A percentile compares a stretch with the other conserved stretches of the same genome.
These are phyloP conservation scores for Psophocarpus tetragonolobus DNA, from an alignment of 306 rosid species.

Conservation along the genomic window DNA sequence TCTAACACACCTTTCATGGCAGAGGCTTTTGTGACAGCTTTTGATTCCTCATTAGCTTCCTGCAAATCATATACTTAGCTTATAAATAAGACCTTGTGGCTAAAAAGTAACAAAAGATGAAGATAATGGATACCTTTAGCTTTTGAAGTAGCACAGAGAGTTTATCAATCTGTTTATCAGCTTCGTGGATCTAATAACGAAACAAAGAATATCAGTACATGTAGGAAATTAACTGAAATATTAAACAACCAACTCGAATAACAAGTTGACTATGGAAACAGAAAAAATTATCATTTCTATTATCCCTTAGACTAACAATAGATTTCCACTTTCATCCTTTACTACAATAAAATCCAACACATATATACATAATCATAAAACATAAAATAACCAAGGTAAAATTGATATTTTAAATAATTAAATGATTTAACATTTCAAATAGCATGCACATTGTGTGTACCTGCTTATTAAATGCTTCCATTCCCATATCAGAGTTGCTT, in stretches of 20 bases:
- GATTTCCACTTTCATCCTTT: neutral
- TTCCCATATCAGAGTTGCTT: conserved; percentile 59
- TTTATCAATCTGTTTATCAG: conserved; percentile 74
- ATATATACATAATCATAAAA: conserved; percentile 5
- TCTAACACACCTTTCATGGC: conserved; percentile 75
- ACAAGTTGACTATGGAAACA: neutral
- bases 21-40: conserved; percentile 88
- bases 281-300: neutral
- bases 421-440: neutral
- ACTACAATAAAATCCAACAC: neutral
- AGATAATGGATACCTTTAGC: conserved; percentile 59
- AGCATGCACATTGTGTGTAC: conserved; percentile 41
- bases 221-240: neutral
- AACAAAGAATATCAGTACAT: conserved; percentile 19
- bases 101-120: conserved; percentile 20
- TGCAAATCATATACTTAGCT: conserved; percentile 24
- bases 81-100: conserved; percentile 18
- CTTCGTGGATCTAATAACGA: conserved; percentile 59
- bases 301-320: neutral
- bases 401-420: neutral
- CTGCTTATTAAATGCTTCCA: conserved; percentile 88
- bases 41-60: conserved; percentile 93
- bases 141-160: conserved; percentile 69
- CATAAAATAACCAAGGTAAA: neutral
- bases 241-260: conserved; percentile 19